Percentiles rank a stretch among this genome's conserved stretches.
Conservation (phyloP, 305 asterid genomes). For the Fraxinus baroniana region DNA sequence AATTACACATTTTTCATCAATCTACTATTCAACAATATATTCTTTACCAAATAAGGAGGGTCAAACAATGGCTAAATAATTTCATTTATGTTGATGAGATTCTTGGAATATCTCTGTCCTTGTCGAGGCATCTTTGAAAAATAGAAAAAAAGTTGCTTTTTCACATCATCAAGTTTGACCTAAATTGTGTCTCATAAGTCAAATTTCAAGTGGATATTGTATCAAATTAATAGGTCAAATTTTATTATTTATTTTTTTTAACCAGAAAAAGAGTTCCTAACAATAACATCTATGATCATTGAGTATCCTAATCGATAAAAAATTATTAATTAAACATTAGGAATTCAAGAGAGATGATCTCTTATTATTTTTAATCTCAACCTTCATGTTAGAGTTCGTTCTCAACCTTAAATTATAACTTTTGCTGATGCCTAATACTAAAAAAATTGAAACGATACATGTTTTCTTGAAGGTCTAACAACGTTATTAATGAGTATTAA, state of each 20-base stretch:
- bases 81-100: background rate
- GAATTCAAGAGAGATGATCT: background rate
- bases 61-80: no score
- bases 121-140: background rate
- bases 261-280: conserved; percentile 3
- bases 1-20: no score
- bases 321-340: background rate
- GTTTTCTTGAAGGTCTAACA: background rate
- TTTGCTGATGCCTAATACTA: background rate
- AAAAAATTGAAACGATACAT: background rate
- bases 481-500: background rate
- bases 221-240: conserved; percentile 27
- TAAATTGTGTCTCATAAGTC: conserved; percentile 24
- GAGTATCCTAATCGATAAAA: background rate
- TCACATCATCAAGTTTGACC: background rate
- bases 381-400: background rate
- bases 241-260: background rate
- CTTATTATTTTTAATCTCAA: background rate
- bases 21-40: no score
- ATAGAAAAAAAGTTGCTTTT: background rate
- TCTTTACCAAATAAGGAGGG: no score
- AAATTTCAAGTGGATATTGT: conserved; percentile 11
- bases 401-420: background rate
- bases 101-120: background rate
- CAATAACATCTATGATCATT: conserved; percentile 16